Evolutionary conservation across 441 rosid species (phyloP), one percentile per base, ranked within the genome.

Genomic region (Pelargonium myrrhifolium): DNA sequence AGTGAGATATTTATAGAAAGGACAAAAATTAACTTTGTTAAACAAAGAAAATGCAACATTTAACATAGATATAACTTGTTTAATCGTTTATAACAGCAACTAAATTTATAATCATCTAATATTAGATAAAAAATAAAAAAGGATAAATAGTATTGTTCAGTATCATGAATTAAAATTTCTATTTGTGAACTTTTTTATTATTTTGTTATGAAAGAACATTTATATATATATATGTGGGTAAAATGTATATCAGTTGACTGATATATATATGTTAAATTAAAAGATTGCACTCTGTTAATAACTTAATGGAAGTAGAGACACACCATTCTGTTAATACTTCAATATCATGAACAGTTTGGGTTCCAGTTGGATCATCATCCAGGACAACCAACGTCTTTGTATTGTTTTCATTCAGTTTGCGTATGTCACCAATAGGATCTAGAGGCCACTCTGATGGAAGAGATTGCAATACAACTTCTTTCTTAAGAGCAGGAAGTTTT

Each of bases 311-410:
- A 43, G 47, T 1, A 66, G 22, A 71, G 39, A 74, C 86, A 83
- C 72, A 94, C 97, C 99, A 94, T 88, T 94, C 99, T 55, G 97
- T 94, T 72, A 94, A 78, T 69, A 94, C 99, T 82, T 94, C 99
- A 71, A 89, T 87, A 51, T 85, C 93, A 75, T 91, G 96, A 82
- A 94, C 97, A 17, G 99, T 94, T 81, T 94, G 99, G 63, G 99
- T 94, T 79, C 99, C 97, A 26, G 99, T 91, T 73, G 99, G 97
- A 78, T 94, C 99, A 76, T 94, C 99, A 77, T 94, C 99, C 76
- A 94, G 88, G 76, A 94, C 99, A 69, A 91, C 92, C 79, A 91
- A 74, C 12, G 90, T 85, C 78, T 86, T 94, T 28, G 85, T 81
- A 72, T 80, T 88, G 61, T 72, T 84, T 79, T 72, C 80, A 67